phyloP scores from a whole-genome alignment of 2,329 filamentous ascomycete genomes.

The Sclerotinia minor region DNA sequence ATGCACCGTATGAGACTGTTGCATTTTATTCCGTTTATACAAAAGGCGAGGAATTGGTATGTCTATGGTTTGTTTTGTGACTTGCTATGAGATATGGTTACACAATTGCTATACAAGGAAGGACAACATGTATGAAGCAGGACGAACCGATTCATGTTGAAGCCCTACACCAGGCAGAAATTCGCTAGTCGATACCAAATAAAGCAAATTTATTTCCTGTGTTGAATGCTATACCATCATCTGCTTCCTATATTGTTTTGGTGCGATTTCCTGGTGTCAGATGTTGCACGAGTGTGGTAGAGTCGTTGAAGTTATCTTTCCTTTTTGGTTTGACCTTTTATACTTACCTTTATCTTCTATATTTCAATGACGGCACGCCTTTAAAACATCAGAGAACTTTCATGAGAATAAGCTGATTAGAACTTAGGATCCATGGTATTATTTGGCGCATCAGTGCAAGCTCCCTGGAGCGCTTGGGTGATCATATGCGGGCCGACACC shows the following conservation, averaged over 20 bases:
- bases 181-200: background rate
- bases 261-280: background rate
- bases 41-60: background rate
- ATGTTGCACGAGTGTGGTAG: background rate
- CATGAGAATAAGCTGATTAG: background rate
- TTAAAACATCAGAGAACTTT: background rate
- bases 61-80: background rate
- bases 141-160: background rate
- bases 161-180: background rate
- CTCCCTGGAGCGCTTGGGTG: background rate
- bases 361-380: background rate
- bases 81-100: background rate
- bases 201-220: background rate
- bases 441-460: background rate
- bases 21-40: background rate
- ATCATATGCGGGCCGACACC: background rate
- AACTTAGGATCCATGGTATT: background rate
- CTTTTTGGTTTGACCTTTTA: background rate
- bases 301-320: background rate
- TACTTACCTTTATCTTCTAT: too few relatives aligned
- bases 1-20: background rate
- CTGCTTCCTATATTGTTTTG: background rate
- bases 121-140: background rate
- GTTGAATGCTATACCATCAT: background rate
- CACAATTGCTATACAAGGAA: background rate